A percentile compares a stretch with the other conserved stretches of the same genome.
phyloP scores from a whole-genome alignment of 2,329 filamentous ascomycete species.

The Beauveria bassiana region DNA sequence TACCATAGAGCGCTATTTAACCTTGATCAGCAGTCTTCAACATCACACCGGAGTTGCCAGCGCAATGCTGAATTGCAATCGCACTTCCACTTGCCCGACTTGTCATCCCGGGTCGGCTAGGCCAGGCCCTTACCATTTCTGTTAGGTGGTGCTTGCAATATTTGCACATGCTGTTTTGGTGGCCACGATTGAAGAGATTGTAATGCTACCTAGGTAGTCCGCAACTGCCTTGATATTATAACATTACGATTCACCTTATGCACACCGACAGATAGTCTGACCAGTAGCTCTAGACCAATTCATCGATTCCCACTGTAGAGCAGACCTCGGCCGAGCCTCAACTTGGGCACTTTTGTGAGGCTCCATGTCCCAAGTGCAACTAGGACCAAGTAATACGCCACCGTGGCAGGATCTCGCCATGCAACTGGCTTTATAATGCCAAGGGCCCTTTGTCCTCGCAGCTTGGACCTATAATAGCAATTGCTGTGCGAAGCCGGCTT shows the following conservation, averaged over 20 bases:
- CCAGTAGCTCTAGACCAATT: background rate
- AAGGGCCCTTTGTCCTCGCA: conserved; percentile 5
- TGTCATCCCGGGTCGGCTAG: background rate
- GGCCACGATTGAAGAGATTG: background rate
- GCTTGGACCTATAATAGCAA: background rate
- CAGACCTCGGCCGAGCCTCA: conserved; percentile 1
- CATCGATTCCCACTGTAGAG: background rate
- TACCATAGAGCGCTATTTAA: background rate
- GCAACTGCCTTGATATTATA: background rate
- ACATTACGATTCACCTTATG: background rate
- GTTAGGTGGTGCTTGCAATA: background rate
- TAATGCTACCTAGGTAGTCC: background rate
- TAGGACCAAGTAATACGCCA: background rate
- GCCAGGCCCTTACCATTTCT: background rate
- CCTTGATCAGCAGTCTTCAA: background rate
- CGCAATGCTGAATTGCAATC: background rate
- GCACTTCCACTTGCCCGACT: background rate
- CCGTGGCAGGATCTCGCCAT: background rate
- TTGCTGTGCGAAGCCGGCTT: background rate
- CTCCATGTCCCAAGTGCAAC: background rate
- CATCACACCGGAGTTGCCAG: background rate
- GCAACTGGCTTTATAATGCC: background rate
- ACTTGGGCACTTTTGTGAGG: conserved; percentile 4
- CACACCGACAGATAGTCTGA: conserved; percentile 1
- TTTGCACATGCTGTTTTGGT: background rate